Conservation (phyloP, 2,329 filamentous ascomycete species). For the Apiospora aurea region DNA sequence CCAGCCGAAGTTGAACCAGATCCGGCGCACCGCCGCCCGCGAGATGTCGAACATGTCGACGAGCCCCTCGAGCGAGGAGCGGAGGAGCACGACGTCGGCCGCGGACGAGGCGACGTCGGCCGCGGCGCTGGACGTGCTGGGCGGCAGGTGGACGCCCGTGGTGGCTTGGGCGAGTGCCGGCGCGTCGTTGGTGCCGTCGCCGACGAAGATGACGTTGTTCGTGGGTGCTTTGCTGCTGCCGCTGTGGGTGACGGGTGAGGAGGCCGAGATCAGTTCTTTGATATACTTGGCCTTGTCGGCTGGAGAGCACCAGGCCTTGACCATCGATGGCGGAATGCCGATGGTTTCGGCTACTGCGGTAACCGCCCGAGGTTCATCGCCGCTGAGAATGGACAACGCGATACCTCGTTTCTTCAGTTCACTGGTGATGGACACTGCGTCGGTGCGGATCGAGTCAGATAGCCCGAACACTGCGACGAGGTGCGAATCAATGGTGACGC, state of each 20-base stretch:
- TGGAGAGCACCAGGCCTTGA: slow-evolving; percentile 52
- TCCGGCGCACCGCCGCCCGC: slow-evolving; percentile 52
- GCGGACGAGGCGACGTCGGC: slow-evolving; percentile 71
- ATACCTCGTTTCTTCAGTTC: slow-evolving; percentile 48
- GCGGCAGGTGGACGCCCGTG: slow-evolving; percentile 71
- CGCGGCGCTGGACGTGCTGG: slow-evolving; percentile 46
- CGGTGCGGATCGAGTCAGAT: slow-evolving; percentile 53
- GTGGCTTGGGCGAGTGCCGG: slow-evolving; percentile 73
- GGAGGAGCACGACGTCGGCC: slow-evolving; percentile 74
- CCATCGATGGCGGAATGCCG: slow-evolving; percentile 46
- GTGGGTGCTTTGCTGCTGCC: slow-evolving; percentile 1
- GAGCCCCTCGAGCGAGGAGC: slow-evolving; percentile 61
- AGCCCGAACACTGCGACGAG: slow-evolving; percentile 54
- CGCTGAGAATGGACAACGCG: slow-evolving; percentile 56
- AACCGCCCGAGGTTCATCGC: slow-evolving; percentile 61
- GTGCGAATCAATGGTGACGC: slow-evolving; percentile 48
- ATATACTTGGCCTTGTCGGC: slow-evolving; percentile 56
- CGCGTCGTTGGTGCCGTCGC: slow-evolving; percentile 83
- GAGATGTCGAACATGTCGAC: slow-evolving; percentile 64
- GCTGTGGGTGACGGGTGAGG: not conserved
- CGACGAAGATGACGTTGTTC: slow-evolving; percentile 69
- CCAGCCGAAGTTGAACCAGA: slow-evolving; percentile 75
- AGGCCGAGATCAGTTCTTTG: slow-evolving; percentile 41
- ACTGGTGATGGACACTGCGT: slow-evolving; percentile 46
- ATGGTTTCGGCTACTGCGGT: slow-evolving; percentile 48